Percentiles rank a stretch among this genome's conserved stretches.
Conservation (phyloP, 225 moss, liverwort and hornwort genomes). For the Physcomitrellopsis africana region DNA sequence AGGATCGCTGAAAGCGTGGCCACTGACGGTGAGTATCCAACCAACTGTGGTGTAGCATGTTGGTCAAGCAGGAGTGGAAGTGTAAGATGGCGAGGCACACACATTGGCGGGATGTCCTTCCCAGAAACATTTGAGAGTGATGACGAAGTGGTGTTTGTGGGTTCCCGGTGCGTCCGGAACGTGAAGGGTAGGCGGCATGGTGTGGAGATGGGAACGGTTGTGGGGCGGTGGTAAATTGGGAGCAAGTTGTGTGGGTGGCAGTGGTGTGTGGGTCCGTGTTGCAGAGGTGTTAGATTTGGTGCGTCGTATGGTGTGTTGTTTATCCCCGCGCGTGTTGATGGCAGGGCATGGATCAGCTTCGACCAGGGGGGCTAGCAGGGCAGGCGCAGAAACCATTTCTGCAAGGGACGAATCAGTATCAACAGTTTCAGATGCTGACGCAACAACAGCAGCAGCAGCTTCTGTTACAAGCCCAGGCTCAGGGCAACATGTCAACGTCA, state of each 20-base stretch:
- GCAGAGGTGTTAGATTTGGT: neutral
- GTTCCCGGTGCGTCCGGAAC: no score
- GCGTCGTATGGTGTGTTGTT: neutral
- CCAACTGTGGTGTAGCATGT: conserved; percentile 17
- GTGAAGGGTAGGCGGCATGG: no score
- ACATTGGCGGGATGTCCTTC: neutral
- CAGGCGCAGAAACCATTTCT: conserved; percentile 79
- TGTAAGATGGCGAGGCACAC: neutral
- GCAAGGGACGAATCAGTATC: conserved; percentile 78
- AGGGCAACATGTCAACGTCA: conserved; percentile 73
- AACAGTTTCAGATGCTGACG: conserved; percentile 82
- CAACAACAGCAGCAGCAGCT: conserved; percentile 89
- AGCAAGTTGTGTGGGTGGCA: no score
- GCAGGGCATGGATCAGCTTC: conserved; percentile 88
- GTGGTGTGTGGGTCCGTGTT: no score
- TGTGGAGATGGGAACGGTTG: no score
- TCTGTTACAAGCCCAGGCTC: conserved; percentile 80
- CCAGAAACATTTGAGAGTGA: neutral
- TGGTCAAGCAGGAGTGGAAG: conserved; percentile 1
- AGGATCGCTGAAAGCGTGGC: conserved; percentile 91
- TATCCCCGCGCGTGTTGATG: conserved; percentile 11
- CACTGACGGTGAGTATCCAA: conserved; percentile 75
- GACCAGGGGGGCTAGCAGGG: conserved; percentile 74
- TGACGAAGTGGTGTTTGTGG: no score
- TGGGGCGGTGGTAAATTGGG: no score